phyloP scores from a whole-genome alignment of 2,329 filamentous ascomycete species.

The Aulographum hederae region DNA sequence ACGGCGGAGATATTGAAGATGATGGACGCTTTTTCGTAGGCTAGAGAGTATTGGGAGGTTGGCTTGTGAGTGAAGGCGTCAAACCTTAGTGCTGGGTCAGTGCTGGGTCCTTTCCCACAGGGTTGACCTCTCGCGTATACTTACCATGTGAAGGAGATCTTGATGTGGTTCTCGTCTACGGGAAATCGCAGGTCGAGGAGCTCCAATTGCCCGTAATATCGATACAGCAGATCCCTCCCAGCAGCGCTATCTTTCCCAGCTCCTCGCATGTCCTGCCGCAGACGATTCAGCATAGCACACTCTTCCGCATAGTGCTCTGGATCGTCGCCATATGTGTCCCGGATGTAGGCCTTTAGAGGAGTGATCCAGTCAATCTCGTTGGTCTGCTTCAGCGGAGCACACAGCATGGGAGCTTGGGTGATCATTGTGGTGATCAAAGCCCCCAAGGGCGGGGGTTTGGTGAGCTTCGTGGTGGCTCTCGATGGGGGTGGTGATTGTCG shows the following conservation, averaged over 20 bases:
- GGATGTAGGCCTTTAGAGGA: slow-evolving; percentile 84
- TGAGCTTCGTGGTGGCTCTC: background rate
- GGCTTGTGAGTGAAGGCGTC: slow-evolving; percentile 98
- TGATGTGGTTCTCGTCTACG: slow-evolving; percentile 97
- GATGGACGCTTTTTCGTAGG: slow-evolving; percentile 96
- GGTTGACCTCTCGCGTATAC: slow-evolving; percentile 6
- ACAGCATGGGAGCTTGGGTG: slow-evolving; percentile 77
- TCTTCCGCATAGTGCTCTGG: slow-evolving; percentile 92
- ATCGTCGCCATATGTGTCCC: slow-evolving; percentile 86
- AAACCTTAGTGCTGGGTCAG: slow-evolving; percentile 45
- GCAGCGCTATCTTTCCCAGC: slow-evolving; percentile 93
- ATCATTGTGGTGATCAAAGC: slow-evolving; percentile 35
- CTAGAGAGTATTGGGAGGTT: slow-evolving; percentile 91
- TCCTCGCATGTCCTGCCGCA: slow-evolving; percentile 96
- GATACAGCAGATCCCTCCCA: slow-evolving; percentile 80
- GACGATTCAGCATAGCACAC: slow-evolving; percentile 79
- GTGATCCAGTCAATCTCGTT: slow-evolving; percentile 97
- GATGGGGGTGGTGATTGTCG: no score
- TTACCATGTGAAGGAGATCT: slow-evolving; percentile 96
- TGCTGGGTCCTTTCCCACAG: background rate
- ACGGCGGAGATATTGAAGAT: slow-evolving; percentile 99
- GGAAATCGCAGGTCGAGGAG: slow-evolving; percentile 87
- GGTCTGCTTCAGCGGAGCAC: slow-evolving; percentile 76
- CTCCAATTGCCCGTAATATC: slow-evolving; percentile 96
- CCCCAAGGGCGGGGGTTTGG: background rate